Conservation (phyloP, 75 land plant genomes). For the Pinus taeda region DNA sequence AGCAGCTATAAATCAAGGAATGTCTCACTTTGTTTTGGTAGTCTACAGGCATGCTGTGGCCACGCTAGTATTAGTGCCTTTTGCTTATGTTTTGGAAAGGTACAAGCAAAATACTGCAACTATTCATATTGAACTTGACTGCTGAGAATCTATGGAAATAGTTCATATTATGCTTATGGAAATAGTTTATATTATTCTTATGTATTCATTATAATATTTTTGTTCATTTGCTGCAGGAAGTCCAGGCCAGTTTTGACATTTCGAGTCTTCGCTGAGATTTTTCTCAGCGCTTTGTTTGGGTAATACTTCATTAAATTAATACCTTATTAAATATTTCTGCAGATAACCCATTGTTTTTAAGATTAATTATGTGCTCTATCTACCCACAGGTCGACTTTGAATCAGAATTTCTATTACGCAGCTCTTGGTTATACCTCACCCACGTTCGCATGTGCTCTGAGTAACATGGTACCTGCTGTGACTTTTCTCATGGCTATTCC, state of each 20-base stretch:
- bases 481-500: no score
- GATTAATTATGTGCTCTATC: not conserved
- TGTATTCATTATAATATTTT: not conserved
- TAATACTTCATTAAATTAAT: not conserved
- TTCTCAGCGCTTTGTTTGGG: conserved; percentile 22
- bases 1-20: conserved; percentile 37
- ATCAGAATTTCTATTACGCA: conserved; percentile 49
- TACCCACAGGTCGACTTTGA: conserved; percentile 40
- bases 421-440: conserved; percentile 56
- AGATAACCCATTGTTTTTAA: not conserved
- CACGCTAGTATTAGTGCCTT: conserved; percentile 19
- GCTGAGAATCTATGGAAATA: not conserved
- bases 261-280: conserved; percentile 10
- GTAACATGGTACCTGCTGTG: conserved; percentile 13
- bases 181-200: no score
- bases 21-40: conserved; percentile 37
- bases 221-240: conserved; percentile 12
- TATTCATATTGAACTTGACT: not conserved
- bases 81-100: conserved; percentile 28
- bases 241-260: conserved; percentile 11
- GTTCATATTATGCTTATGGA: no score
- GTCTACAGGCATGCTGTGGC: conserved; percentile 40
- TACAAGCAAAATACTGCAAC: not conserved
- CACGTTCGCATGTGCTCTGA: conserved; percentile 58
- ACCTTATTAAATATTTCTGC: not conserved